Conservation (phyloP, 2,329 filamentous ascomycete species). For the Aureobasidium musti region DNA sequence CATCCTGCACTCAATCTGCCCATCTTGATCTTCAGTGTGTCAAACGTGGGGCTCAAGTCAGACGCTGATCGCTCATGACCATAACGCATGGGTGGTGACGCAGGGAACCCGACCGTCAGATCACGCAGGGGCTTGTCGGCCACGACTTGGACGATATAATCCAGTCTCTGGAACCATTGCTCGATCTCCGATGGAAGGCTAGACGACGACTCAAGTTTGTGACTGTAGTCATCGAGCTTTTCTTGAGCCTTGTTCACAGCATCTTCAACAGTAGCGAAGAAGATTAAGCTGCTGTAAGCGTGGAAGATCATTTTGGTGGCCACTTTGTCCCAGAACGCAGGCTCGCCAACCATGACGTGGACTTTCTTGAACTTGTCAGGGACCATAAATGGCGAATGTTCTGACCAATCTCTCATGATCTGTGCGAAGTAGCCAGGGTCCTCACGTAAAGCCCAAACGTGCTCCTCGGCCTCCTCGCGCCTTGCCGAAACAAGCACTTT, state of each 20-base stretch:
- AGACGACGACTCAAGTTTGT: background rate
- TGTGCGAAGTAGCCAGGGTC: constrained; percentile 61
- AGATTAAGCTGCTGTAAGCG: constrained; percentile 32
- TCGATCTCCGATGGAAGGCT: background rate
- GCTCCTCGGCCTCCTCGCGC: constrained; percentile 52
- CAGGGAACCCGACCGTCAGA: constrained; percentile 37
- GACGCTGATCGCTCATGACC: background rate
- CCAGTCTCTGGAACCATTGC: constrained; percentile 9
- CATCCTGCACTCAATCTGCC: constrained; percentile 5
- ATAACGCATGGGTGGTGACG: constrained; percentile 49
- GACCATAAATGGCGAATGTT: constrained; percentile 52
- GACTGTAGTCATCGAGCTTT: constrained; percentile 5
- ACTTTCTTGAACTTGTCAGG: constrained; percentile 44
- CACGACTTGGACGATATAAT: constrained; percentile 4
- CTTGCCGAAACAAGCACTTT: constrained; percentile 50
- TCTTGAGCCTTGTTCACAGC: constrained; percentile 4
- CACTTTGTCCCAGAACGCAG: constrained; percentile 31
- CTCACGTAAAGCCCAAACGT: constrained; percentile 59
- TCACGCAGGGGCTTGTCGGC: constrained; percentile 38
- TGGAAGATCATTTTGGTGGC: constrained; percentile 32
- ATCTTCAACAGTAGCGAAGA: constrained; percentile 24
- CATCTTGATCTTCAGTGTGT: constrained; percentile 13
- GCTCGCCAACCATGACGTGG: constrained; percentile 35
- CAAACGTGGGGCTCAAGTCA: constrained; percentile 9
- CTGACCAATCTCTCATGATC: constrained; percentile 46